Base-by-base conservation (phyloP, 441 rosid species). In the Populus hybrid region DNA sequence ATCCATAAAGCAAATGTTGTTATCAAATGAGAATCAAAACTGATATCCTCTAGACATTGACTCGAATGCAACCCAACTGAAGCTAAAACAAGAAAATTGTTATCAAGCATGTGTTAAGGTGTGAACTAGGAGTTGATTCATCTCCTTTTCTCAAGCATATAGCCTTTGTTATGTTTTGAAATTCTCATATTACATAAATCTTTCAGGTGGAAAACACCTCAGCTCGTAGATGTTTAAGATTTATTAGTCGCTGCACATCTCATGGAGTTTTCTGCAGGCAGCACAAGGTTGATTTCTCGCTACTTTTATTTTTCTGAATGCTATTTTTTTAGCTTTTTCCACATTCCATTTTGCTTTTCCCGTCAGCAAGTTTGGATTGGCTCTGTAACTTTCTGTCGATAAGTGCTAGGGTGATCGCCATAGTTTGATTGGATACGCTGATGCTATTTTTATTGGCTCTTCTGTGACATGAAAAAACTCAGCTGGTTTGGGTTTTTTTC, bases 81-180 rank as follows among this genome's bases (percentile, higher is more conserved):
- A n/a, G 28, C 28, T 26, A 26, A 26, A 26, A 26, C 28, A 26
- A 26, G 28, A 26, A 26, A 26, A 98, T 97, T 67, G 89, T 93
- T 79, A 26, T 83, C 89, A n/a, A 97, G 98, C 84, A 93, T 95
- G 99, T 87, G 97, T 77, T 71, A 81, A 24, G 99, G 97, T 76
- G 94, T n/a, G 99, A 46, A 81, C 92, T 83, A 88, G 98, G 85
- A 95, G 99, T 98, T 95, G 85, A 81, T 78, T 84, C 76, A 81
- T 78, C 76, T 76, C 65, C 78, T 64, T 81, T 74, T 81, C 70
- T 69, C 61, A 78, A 67, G 59, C 40, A 67, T 73, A n/a, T 34
- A 30, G 64, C 28, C 3, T 67, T 72, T 38, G 30, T 46, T 23
- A 71, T 14, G 30, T 23, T 18, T 42, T 32, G 46, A 12, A 30